Percentiles rank a stretch among this genome's conserved stretches.
phyloP scores from a whole-genome alignment of 1,284 basidiomycete genomes.

The Ustilago sp. region DNA sequence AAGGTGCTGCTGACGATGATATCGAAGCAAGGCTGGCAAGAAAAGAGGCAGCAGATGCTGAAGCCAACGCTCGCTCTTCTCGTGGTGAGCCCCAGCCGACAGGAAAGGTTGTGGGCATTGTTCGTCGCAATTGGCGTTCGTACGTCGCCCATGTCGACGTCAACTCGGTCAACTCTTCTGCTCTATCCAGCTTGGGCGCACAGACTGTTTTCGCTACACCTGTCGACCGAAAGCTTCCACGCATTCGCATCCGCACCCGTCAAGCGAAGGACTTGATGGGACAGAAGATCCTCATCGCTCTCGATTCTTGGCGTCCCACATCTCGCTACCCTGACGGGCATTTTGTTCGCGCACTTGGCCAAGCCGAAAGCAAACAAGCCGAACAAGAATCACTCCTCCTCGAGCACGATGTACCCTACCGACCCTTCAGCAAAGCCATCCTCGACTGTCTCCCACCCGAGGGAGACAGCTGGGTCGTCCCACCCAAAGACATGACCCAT shows the following conservation, averaged over 20 bases:
- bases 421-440: slow-evolving; percentile 95
- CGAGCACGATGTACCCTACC: slow-evolving; percentile 95
- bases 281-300: slow-evolving; percentile 95
- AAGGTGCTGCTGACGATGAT: slow-evolving; percentile 72
- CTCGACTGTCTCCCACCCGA: slow-evolving; percentile 89
- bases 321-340: slow-evolving; percentile 97
- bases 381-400: slow-evolving; percentile 94
- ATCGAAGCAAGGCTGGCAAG: slow-evolving; percentile 46
- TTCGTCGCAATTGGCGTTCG: slow-evolving; percentile 91
- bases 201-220: slow-evolving; percentile 96
- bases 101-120: slow-evolving; percentile 88
- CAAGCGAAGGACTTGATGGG: slow-evolving; percentile 88
- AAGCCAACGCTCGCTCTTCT: slow-evolving; percentile 70
- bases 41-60: slow-evolving; percentile 65
- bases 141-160: slow-evolving; percentile 97
- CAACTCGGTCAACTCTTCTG: slow-evolving; percentile 80
- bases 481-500: slow-evolving; percentile 76
- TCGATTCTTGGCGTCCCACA: slow-evolving; percentile 88
- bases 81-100: slow-evolving; percentile 83
- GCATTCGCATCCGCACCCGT: slow-evolving; percentile 92
- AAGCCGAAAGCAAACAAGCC: slow-evolving; percentile 92
- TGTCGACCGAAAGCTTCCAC: slow-evolving; percentile 88
- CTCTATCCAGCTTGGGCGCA: slow-evolving; percentile 81
- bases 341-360: slow-evolving; percentile 91
- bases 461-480: slow-evolving; percentile 93